These are phyloP conservation scores for Paramecium biaurelia DNA, from an alignment of 73 alveolate species.

Conservation along the genomic window DNA sequence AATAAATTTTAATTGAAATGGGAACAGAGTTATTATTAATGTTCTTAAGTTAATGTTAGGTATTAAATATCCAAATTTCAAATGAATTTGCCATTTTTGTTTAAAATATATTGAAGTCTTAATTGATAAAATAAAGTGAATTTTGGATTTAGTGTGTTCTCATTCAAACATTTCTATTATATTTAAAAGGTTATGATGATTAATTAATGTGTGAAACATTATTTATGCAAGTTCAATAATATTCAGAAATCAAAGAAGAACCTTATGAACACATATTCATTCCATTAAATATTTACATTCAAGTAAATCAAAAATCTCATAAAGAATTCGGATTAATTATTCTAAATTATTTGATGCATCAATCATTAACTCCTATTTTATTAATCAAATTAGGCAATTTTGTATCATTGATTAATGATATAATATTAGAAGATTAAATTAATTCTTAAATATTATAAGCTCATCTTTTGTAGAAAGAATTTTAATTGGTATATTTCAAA, in stretches of 20 bases:
- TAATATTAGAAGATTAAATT: background rate
- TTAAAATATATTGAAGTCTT: background rate
- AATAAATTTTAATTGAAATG: background rate
- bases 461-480: background rate
- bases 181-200: background rate
- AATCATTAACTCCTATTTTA: background rate
- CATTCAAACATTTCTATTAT: background rate
- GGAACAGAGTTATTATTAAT: background rate
- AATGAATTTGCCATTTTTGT: background rate
- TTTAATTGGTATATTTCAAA: background rate
- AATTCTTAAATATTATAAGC: background rate
- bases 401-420: background rate
- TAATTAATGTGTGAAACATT: background rate
- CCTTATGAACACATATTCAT: background rate
- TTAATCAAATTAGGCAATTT: background rate
- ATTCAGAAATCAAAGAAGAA: conserved; percentile 15
- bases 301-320: background rate
- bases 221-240: background rate
- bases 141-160: background rate
- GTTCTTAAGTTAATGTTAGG: background rate
- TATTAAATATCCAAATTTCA: background rate
- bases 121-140: background rate
- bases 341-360: background rate
- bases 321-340: background rate
- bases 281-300: background rate